phyloP scores from a whole-genome alignment of 2,329 filamentous ascomycete species.

The Aspergillus ruber region DNA sequence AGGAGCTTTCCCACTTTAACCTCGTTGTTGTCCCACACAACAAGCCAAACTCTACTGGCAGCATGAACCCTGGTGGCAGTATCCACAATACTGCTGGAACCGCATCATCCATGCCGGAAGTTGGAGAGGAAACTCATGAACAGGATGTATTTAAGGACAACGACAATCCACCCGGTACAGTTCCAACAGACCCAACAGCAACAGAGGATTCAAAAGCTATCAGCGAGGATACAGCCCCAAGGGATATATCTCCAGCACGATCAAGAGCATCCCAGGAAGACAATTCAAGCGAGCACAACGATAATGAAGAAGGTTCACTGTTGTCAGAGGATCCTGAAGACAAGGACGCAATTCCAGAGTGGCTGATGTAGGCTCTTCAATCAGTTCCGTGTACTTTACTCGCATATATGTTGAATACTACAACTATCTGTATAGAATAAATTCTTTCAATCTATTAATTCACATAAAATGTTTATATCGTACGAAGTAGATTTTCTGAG shows the following conservation, averaged over 20 bases:
- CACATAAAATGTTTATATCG: background rate
- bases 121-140: background rate
- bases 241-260: slow-evolving; percentile 9
- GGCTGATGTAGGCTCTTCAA: slow-evolving; percentile 40
- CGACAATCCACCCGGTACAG: slow-evolving; percentile 18
- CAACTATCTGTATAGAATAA: background rate
- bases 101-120: background rate
- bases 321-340: slow-evolving; percentile 59
- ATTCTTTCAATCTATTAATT: background rate
- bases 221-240: slow-evolving; percentile 21
- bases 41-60: background rate
- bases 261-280: slow-evolving; percentile 10
- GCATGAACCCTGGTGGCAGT: background rate
- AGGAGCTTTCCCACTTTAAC: slow-evolving; percentile 16
- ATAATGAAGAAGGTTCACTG: slow-evolving; percentile 45
- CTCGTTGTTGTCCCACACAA: slow-evolving; percentile 25
- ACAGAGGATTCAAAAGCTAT: slow-evolving; percentile 15
- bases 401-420: too few relatives aligned
- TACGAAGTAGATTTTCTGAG: background rate
- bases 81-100: background rate
- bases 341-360: slow-evolving; percentile 59
- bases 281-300: slow-evolving; percentile 20
- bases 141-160: background rate
- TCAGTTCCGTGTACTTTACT: background rate
- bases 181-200: slow-evolving; percentile 20